Percentiles rank a stretch among this genome's conserved stretches.
These are phyloP conservation scores for Sugiyamaella pinicola DNA, from an alignment of 1,139 yeast species.

Conservation along the genomic window DNA sequence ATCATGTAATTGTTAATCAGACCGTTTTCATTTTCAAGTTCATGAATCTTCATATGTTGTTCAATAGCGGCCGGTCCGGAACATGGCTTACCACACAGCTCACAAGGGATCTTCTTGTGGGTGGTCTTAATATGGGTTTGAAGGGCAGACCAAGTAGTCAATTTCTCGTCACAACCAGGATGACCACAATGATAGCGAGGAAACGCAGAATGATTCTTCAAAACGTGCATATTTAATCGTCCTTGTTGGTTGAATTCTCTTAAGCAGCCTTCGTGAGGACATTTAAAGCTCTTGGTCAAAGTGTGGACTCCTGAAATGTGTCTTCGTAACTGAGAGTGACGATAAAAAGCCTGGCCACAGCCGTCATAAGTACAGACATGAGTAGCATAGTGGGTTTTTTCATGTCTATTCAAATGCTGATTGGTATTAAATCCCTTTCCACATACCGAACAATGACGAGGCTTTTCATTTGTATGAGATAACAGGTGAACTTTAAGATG, in stretches of 20 bases:
- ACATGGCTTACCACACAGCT: constrained; percentile 69
- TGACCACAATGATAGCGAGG: constrained; percentile 52
- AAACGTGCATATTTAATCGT: constrained; percentile 41
- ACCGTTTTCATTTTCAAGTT: constrained; percentile 14
- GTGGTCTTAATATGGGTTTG: constrained; percentile 70
- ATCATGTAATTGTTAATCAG: constrained; percentile 17
- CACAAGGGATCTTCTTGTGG: constrained; percentile 72
- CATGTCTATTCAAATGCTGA: constrained; percentile 86
- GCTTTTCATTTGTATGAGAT: constrained; percentile 61
- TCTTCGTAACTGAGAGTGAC: constrained; percentile 75
- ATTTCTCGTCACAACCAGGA: constrained; percentile 63
- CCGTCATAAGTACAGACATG: constrained; percentile 61
- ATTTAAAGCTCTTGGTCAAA: constrained; percentile 36
- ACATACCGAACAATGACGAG: constrained; percentile 74
- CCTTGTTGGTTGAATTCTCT: constrained; percentile 39
- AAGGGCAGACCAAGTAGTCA: constrained; percentile 76
- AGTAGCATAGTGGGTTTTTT: constrained; percentile 71
- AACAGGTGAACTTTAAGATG: constrained; percentile 76
- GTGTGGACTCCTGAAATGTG: constrained; percentile 67
- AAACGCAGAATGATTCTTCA: constrained; percentile 37
- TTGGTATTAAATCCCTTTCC: constrained; percentile 78
- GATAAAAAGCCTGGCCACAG: constrained; percentile 70
- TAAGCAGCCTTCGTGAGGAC: constrained; percentile 41
- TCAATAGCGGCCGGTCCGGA: constrained; percentile 70
- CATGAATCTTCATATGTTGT: constrained; percentile 56